These are phyloP conservation scores for Coniochaeta sp. DNA, from an alignment of 2,329 filamentous ascomycete genomes.

Conservation along the genomic window DNA sequence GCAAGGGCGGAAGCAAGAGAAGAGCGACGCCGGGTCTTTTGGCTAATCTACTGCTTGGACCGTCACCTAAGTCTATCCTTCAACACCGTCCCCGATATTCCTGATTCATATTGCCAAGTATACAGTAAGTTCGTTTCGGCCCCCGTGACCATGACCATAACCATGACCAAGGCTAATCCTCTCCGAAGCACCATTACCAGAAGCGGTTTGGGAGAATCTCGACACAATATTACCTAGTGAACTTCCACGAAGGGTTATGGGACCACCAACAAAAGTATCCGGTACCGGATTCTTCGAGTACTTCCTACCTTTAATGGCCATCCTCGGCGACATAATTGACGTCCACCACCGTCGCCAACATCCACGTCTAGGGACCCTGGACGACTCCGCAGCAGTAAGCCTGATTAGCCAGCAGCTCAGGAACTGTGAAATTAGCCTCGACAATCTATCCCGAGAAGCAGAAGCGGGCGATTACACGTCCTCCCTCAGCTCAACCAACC, in stretches of 20 bases:
- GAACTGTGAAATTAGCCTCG: conserved; percentile 29
- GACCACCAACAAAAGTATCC: conserved; percentile 28
- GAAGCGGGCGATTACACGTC: conserved; percentile 1
- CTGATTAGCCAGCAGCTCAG: conserved; percentile 27
- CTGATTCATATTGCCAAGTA: conserved; percentile 36
- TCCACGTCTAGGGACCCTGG: conserved; percentile 29
- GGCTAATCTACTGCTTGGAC: conserved; percentile 39
- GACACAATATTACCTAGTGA: conserved; percentile 20
- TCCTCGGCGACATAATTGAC: conserved; percentile 40
- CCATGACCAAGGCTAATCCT: not conserved
- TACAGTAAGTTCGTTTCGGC: conserved; percentile 19
- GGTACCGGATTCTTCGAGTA: conserved; percentile 40
- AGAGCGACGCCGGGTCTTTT: conserved; percentile 37
- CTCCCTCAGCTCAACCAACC: conserved; percentile 2
- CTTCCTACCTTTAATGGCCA: conserved; percentile 40
- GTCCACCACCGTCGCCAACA: conserved; percentile 35
- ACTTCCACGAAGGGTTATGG: conserved; percentile 25
- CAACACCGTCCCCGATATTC: conserved; percentile 33
- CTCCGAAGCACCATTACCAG: conserved; percentile 26
- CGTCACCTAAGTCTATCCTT: conserved; percentile 39
- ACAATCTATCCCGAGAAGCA: conserved; percentile 3
- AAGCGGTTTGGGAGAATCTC: conserved; percentile 30
- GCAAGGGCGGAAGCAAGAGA: conserved; percentile 32
- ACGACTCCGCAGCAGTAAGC: conserved; percentile 23
- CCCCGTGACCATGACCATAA: too few species aligned